Conservation (phyloP, 768 basidiomycete species). For the Boletus coccyginus region DNA sequence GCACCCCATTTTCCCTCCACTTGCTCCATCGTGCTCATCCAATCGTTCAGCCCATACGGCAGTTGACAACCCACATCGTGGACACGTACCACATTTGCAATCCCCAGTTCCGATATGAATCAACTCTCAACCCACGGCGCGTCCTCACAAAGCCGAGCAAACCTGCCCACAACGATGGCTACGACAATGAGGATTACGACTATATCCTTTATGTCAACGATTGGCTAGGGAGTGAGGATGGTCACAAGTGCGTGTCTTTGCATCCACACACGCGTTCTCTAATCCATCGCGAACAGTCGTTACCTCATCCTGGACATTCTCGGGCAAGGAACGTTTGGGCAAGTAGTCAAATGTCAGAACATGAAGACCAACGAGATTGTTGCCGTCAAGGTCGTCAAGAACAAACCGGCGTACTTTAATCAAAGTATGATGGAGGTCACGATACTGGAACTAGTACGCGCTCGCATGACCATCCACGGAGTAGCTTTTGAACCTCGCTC, state of each 20-base stretch:
- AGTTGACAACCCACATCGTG: constrained; percentile 81
- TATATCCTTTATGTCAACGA: constrained; percentile 99
- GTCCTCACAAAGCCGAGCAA: constrained; percentile 98
- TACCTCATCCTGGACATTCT: constrained; percentile 98
- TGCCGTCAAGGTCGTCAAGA: constrained; percentile 99
- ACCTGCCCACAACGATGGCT: constrained; percentile 92
- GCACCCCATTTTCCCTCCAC: constrained; percentile 24
- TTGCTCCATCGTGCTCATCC: constrained; percentile 9
- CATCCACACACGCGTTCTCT: background rate
- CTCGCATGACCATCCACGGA: background rate
- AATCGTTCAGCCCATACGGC: constrained; percentile 48
- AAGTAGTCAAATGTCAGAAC: constrained; percentile 99
- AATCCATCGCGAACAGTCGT: constrained; percentile 40
- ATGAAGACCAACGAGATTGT: constrained; percentile 99
- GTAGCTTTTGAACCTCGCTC: constrained; percentile 1
- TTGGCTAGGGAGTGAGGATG: constrained; percentile 90
- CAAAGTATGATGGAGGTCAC: constrained; percentile 99
- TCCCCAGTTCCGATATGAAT: constrained; percentile 92
- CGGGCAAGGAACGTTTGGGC: constrained; percentile 98
- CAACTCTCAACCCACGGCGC: constrained; percentile 89
- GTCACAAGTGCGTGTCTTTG: constrained; percentile 73
- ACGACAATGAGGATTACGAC: constrained; percentile 98
- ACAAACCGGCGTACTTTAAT: constrained; percentile 99
- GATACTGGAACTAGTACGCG: constrained; percentile 87
- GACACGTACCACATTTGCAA: constrained; percentile 96